These are phyloP conservation scores for Mycena polygramma DNA, from an alignment of 768 basidiomycete species.

Conservation along the genomic window DNA sequence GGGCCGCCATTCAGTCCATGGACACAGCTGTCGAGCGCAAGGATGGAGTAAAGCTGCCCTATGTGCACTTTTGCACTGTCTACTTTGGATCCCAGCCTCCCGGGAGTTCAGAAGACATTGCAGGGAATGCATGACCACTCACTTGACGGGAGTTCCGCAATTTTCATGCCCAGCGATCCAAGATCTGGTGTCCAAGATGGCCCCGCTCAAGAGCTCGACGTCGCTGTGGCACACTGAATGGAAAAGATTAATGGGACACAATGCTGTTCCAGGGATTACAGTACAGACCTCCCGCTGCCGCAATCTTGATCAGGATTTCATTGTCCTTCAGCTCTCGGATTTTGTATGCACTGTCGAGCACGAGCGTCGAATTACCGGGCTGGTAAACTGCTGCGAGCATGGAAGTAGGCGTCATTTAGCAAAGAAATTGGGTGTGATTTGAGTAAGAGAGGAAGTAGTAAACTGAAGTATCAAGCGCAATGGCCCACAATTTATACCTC, in stretches of 20 bases:
- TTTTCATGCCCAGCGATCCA: slow-evolving; percentile 36
- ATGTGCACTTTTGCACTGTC: slow-evolving; percentile 10
- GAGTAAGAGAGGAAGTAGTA: not conserved
- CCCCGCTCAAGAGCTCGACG: slow-evolving; percentile 28
- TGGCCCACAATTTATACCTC: not conserved
- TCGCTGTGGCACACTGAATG: slow-evolving; percentile 32
- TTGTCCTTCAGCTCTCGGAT: slow-evolving; percentile 33
- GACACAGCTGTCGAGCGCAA: slow-evolving; percentile 17
- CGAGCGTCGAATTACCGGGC: slow-evolving; percentile 29
- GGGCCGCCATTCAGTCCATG: slow-evolving; percentile 22
- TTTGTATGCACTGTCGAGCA: slow-evolving; percentile 26
- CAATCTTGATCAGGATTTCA: slow-evolving; percentile 37
- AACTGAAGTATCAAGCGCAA: no score
- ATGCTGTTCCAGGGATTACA: not conserved
- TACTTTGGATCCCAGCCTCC: slow-evolving; percentile 38
- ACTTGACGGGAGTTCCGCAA: slow-evolving; percentile 34
- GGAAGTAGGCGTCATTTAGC: slow-evolving; percentile 25
- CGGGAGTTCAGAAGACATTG: not conserved
- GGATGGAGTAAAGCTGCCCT: slow-evolving; percentile 31
- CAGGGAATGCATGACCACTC: not conserved
- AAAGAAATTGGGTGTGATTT: not conserved
- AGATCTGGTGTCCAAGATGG: slow-evolving; percentile 20
- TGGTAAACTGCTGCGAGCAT: slow-evolving; percentile 34
- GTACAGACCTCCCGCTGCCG: slow-evolving; percentile 28
- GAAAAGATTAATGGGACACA: not conserved